Evolutionary conservation across 306 rosid genomes (phyloP).

Genomic region (Alnus rubra): DNA sequence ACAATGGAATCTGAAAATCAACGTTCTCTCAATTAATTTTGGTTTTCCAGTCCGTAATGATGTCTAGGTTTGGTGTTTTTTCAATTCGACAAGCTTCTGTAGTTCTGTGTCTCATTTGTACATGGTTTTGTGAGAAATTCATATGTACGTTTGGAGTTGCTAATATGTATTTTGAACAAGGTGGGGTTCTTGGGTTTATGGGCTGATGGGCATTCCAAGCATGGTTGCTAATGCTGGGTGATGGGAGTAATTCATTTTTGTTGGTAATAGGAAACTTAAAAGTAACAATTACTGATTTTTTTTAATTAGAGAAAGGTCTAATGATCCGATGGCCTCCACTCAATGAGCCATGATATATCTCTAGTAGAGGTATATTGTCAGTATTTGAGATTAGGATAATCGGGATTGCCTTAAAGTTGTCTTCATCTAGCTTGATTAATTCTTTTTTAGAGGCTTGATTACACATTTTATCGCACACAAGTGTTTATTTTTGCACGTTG

Average conservation of each 20-base stretch:
- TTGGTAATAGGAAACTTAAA: not conserved
- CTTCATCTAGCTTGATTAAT: not conserved
- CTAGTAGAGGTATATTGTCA: not conserved
- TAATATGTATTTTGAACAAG: not conserved
- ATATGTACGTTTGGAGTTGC: not conserved
- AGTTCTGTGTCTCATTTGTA: not conserved
- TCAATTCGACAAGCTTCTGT: not conserved
- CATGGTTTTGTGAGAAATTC: not conserved
- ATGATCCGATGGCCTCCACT: not conserved
- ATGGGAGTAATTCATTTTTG: not conserved
- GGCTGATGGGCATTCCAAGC: not conserved
- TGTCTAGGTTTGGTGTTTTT: not conserved
- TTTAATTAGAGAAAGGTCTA: not conserved
- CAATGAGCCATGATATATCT: not conserved
- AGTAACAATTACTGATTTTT: not conserved
- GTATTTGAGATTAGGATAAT: not conserved
- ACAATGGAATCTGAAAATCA: slow-evolving; percentile 14
- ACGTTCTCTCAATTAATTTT: slow-evolving; percentile 5
- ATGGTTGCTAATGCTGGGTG: not conserved
- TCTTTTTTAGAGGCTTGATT: not conserved
- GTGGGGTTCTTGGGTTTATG: not conserved
- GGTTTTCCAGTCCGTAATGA: not conserved
- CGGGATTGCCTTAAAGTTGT: not conserved
- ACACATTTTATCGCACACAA: not conserved
- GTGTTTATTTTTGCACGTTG: not conserved